These are phyloP conservation scores for Phialophora tarda DNA, from an alignment of 2,329 filamentous ascomycete species.

Conservation along the genomic window DNA sequence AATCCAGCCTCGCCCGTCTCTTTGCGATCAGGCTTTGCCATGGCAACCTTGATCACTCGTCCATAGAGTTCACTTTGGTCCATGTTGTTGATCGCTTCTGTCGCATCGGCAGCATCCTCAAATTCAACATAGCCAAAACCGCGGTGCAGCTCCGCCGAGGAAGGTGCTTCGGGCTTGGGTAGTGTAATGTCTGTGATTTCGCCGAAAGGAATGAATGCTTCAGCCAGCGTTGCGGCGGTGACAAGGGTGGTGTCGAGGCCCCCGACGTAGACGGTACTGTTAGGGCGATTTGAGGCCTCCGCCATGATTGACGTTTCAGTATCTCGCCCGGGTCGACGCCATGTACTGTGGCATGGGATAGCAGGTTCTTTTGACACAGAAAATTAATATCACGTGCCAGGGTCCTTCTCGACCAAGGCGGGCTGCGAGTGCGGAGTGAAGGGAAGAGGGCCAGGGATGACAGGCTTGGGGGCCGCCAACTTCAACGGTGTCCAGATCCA, in stretches of 20 bases:
- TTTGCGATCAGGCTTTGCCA: conserved; percentile 84
- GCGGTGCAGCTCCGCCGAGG: conserved; percentile 77
- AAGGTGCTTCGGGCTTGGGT: conserved; percentile 83
- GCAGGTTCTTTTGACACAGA: conserved; percentile 1
- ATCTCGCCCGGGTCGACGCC: background rate
- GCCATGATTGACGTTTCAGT: conserved; percentile 64
- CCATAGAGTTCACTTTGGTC: conserved; percentile 95
- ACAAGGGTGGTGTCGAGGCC: conserved; percentile 77
- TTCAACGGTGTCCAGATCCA: conserved; percentile 31
- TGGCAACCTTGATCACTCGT: conserved; percentile 85
- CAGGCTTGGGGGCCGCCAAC: conserved; percentile 21
- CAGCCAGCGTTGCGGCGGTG: conserved; percentile 75
- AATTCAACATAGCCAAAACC: conserved; percentile 98
- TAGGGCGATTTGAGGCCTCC: conserved; percentile 75
- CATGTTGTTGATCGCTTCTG: conserved; percentile 99
- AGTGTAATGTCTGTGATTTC: conserved; percentile 91
- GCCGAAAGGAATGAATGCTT: conserved; percentile 95
- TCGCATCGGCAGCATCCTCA: conserved; percentile 81
- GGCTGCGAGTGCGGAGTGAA: conserved; percentile 9
- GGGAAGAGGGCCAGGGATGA: conserved; percentile 29
- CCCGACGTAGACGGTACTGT: conserved; percentile 90
- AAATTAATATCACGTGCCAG: conserved; percentile 20
- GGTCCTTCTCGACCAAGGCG: background rate
- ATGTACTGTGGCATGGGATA: background rate
- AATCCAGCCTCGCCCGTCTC: conserved; percentile 73